A percentile compares a stretch with the other conserved stretches of the same genome.
phyloP scores from a whole-genome alignment of 148 eudicot genomes.

The Rhododendron henanense region DNA sequence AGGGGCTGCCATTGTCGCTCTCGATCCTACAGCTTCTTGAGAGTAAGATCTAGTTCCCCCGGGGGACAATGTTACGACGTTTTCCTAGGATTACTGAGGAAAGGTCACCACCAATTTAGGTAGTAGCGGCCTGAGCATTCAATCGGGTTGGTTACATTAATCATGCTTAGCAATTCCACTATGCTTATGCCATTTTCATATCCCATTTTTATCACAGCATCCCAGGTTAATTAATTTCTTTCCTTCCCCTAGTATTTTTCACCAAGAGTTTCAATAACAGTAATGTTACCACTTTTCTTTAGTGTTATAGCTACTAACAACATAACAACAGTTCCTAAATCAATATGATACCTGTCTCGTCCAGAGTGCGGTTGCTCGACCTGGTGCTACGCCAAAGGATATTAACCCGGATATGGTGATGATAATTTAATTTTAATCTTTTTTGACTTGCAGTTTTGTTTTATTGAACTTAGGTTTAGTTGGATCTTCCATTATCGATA shows the following conservation, averaged over 20 bases:
- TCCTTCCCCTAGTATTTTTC: conserved; percentile 2
- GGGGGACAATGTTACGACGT: no score
- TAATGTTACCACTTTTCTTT: background rate
- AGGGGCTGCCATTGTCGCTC: no score
- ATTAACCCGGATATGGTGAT: conserved; percentile 76
- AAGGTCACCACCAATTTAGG: no score
- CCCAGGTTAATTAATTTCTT: conserved; percentile 22
- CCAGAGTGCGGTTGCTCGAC: conserved; percentile 59
- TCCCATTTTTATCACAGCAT: conserved; percentile 19
- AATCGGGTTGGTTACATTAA: background rate
- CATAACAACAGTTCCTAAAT: background rate
- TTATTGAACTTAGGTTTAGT: background rate
- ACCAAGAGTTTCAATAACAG: background rate
- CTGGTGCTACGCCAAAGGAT: conserved; percentile 59
- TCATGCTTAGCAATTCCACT: background rate
- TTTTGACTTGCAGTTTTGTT: background rate
- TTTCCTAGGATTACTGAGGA: background rate
- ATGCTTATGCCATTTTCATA: no score
- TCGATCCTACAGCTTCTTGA: no score
- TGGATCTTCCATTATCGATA: background rate
- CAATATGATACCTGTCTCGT: conserved; percentile 28
- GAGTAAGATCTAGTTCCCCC: no score
- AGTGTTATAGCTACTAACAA: background rate
- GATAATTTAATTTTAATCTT: background rate
- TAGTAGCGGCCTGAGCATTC: no score